phyloP scores from a whole-genome alignment of 495 filamentous ascomycete genomes.

The Daldinia childiae region DNA sequence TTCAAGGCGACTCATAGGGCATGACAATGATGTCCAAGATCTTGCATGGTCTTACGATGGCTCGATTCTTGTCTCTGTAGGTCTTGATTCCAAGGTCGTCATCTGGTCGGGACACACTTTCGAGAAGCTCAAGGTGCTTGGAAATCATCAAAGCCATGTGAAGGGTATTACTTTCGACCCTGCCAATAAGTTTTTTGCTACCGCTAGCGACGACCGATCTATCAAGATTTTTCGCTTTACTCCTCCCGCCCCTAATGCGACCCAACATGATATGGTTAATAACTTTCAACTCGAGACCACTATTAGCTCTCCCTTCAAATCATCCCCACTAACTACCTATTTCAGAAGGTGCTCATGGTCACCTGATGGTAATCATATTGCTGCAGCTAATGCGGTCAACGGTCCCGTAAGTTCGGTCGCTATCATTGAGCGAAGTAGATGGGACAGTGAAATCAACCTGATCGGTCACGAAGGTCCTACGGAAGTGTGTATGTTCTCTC shows the following conservation, averaged over 20 bases:
- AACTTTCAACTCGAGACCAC: slow-evolving; percentile 93
- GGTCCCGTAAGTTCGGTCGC: slow-evolving; percentile 96
- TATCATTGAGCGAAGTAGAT: slow-evolving; percentile 89
- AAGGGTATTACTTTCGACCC: slow-evolving; percentile 99
- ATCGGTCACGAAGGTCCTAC: slow-evolving; percentile 97
- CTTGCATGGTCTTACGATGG: slow-evolving; percentile 97
- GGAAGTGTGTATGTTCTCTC: slow-evolving; percentile 97
- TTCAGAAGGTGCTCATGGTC: slow-evolving; percentile 97
- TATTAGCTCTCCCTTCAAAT: slow-evolving; percentile 83
- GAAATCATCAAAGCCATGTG: slow-evolving; percentile 93
- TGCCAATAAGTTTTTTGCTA: slow-evolving; percentile 99
- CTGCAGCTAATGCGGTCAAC: slow-evolving; percentile 95
- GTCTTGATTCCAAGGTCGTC: slow-evolving; percentile 96
- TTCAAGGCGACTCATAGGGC: slow-evolving; percentile 87
- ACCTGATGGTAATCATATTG: slow-evolving; percentile 95
- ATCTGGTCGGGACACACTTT: slow-evolving; percentile 98
- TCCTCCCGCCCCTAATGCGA: slow-evolving; percentile 89
- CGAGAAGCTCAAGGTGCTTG: slow-evolving; percentile 93
- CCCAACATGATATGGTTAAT: slow-evolving; percentile 89
- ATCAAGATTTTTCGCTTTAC: slow-evolving; percentile 98
- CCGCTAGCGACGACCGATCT: slow-evolving; percentile 93
- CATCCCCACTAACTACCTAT: slow-evolving; percentile 93
- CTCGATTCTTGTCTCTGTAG: slow-evolving; percentile 93
- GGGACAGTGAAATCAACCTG: slow-evolving; percentile 97
- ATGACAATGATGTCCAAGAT: slow-evolving; percentile 99